Evolutionary conservation across 202 grass and related monocot species (phyloP).

Genomic region (Cymbopogon flexuosus): DNA sequence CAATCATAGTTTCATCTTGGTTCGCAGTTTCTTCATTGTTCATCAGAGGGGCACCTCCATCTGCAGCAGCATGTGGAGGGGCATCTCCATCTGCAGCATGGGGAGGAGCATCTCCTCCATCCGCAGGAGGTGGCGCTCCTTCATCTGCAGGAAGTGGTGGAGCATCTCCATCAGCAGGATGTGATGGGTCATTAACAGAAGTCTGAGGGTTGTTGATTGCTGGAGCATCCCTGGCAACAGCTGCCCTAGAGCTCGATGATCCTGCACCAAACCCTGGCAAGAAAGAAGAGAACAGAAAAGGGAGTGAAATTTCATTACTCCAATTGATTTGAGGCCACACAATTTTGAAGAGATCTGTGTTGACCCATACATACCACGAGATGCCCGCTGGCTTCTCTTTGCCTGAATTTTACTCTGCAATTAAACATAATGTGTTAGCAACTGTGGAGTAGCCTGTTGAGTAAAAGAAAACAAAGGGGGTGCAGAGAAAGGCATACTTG

Average conservation of each 20-base stretch:
- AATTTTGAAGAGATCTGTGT: not conserved
- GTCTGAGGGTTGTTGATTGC: constrained; percentile 14
- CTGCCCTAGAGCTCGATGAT: constrained; percentile 8
- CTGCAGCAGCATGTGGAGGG: not conserved
- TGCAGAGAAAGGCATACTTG: constrained; percentile 46
- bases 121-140: not conserved
- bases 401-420: constrained; percentile 56
- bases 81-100: not conserved
- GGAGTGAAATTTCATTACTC: not conserved
- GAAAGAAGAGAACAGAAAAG: not conserved
- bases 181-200: not conserved
- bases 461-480: constrained; percentile 8
- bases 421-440: constrained; percentile 27
- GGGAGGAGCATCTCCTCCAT: not conserved
- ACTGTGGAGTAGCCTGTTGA: constrained; percentile 17
- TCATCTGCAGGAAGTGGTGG: not conserved
- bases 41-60: not conserved
- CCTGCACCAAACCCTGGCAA: constrained; percentile 16
- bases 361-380: constrained; percentile 31
- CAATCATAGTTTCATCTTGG: constrained; percentile 14
- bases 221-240: constrained; percentile 20
- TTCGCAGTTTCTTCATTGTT: constrained; percentile 12
- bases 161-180: not conserved
- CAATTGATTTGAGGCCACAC: not conserved
- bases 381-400: constrained; percentile 32